Evolutionary conservation across 1,284 basidiomycete species (phyloP).

Genomic region (Moniliophthora roreri): DNA sequence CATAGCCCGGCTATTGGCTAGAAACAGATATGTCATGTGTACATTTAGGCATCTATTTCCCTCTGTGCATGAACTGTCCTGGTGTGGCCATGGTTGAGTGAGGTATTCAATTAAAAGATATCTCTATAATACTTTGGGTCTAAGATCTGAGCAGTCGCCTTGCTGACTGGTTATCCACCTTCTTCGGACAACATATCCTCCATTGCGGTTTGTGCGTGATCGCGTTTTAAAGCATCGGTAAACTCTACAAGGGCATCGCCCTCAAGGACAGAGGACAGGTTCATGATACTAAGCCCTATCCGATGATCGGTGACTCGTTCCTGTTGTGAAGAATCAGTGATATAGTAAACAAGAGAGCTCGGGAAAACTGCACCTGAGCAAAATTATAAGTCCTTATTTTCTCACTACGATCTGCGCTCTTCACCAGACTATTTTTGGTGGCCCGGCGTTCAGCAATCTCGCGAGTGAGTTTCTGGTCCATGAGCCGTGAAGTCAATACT

Average conservation of each 20-base stretch:
- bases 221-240: constrained; percentile 61
- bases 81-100: no score
- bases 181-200: constrained; percentile 54
- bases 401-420: constrained; percentile 82
- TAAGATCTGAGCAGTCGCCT: no score
- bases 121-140: no score
- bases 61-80: no score
- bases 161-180: no score
- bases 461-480: constrained; percentile 73
- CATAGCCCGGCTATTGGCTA: no score
- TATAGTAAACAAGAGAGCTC: neutral
- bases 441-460: constrained; percentile 75
- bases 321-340: constrained; percentile 33
- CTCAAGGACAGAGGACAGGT: constrained; percentile 75
- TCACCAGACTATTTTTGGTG: constrained; percentile 71
- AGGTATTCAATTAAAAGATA: no score
- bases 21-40: no score
- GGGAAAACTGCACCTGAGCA: constrained; percentile 58
- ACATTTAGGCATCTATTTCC: no score
- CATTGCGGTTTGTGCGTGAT: constrained; percentile 66
- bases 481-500: constrained; percentile 79
- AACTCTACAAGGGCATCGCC: constrained; percentile 72
- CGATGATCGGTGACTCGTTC: constrained; percentile 93
- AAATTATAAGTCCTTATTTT: constrained; percentile 95
- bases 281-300: constrained; percentile 76